Conservation (phyloP, 2,329 filamentous ascomycete genomes). For the Pseudogymnoascus sp. region DNA sequence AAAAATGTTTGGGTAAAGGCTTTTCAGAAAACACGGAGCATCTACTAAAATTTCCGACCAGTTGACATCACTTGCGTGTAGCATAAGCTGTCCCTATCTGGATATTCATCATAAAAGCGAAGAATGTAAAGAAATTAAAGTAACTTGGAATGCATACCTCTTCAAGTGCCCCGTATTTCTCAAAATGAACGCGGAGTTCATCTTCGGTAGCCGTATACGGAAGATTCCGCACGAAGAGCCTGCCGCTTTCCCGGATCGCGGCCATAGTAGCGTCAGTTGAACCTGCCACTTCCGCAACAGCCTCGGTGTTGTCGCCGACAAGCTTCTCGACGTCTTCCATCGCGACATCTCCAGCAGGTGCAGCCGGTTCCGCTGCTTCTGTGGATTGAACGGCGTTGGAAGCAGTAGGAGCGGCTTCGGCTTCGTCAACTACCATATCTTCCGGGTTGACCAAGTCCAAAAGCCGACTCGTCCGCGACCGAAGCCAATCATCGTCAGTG, state of each 20-base stretch:
- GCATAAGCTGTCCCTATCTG: constrained; percentile 99
- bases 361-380: constrained; percentile 12
- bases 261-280: constrained; percentile 37
- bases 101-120: constrained; percentile 77
- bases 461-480: constrained; percentile 77
- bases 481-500: constrained; percentile 73
- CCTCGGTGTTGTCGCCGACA: neutral
- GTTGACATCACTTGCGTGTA: constrained; percentile 78
- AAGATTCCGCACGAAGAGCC: constrained; percentile 84
- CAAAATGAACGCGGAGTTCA: constrained; percentile 66
- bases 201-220: constrained; percentile 72
- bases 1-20: constrained; percentile 21
- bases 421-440: constrained; percentile 41
- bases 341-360: constrained; percentile 12
- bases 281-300: constrained; percentile 12
- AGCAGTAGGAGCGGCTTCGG: constrained; percentile 32
- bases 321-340: constrained; percentile 13
- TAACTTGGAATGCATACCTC: constrained; percentile 60
- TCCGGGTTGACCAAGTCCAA: constrained; percentile 64
- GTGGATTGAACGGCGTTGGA: constrained; percentile 16
- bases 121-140: constrained; percentile 19
- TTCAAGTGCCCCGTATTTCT: constrained; percentile 65
- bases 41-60: constrained; percentile 99
- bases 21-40: constrained; percentile 76
- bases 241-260: constrained; percentile 61